Evolutionary conservation across 2,329 filamentous ascomycete genomes (phyloP), one percentile per base, ranked within the genome.

Genomic region (Tolypocladium guangdongense): DNA sequence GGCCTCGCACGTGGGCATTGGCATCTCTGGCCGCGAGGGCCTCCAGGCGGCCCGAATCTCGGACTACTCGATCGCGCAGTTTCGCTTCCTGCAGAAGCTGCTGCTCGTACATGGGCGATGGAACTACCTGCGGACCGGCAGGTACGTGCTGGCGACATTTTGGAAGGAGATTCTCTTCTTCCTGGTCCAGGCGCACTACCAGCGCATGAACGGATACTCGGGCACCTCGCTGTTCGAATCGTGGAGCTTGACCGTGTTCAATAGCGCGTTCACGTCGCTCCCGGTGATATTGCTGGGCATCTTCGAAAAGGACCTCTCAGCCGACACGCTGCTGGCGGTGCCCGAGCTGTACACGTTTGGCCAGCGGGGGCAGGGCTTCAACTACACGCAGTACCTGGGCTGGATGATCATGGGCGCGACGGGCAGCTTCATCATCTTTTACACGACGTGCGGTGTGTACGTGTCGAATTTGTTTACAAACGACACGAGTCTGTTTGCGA

Each of bases 61-160:
- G 0, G 91, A 96, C 68, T 96, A 95, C 66, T 86, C 88, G 3
- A 92, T 96, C 58, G 90, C 88, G 0, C 90, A 96, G 66, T 96
- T 96, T 66, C 78, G 90, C 14, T 96, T 95, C 71, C 69, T 96
- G n/a, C 82, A 90, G 57, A 87, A 89, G 52, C 73, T 95, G 8
- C 75, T 95, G 5, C 78, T 95, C 3, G 89, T 95, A 1, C 90
- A 95, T 64, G 90, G 90, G 0, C 78, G 89, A 12, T 95, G 90
- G 90, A 95, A 95, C 68, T 95, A 96, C 59, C 79, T 92, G 30
- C 81, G 90, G 18, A 91, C 88, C 0, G 88, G 87, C 71, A 92
- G 92, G 65, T 96, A 96, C 66, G 90, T 91, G 2, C 78, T 96
- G 4, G 84, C 84, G 52, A 96, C 91, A 0, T 96, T 96, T 67